Evolutionary conservation across 352 stramenopile genomes (phyloP), one percentile per base, ranked within the genome.

Genomic region (Pythium sp.): DNA sequence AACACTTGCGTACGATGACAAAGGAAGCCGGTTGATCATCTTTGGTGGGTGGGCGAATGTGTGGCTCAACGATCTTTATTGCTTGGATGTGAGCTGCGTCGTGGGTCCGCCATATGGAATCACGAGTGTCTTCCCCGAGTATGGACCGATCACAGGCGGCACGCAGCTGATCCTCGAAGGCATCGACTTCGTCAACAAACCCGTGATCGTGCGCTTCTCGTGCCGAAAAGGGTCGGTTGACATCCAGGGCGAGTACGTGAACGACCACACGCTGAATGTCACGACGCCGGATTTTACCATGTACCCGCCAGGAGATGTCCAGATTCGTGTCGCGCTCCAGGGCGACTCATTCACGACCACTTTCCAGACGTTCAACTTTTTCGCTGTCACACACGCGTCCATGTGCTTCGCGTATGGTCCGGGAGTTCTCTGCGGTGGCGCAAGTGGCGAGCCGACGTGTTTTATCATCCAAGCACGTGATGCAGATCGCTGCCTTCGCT

Each of bases 61-160:
- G 38, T 99, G 96, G 95, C 80, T 97, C 26, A 89, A 95, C 62
- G 90, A 98, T 58, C 76, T 98, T n/a, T 94, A 87, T 67, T 79
- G 86, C 11, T 93, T 98, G 34, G 93, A 98, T 55, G 96, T 99
- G 34, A 93, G 84, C 61, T 95, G 95, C 49, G 90, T 99, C 26
- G 96, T 99, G 4, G 97, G 97, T 0, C 97, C 97, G 22, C 96
- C 96, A 9, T 99, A 99, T 74, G 97, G 93, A 11, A 97, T 99
- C 71, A 95, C 90, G 9, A 73, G 77, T 14, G 84, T 99, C 24
- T 88, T 85, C 65, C 94, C 96, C 18, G 77, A 87, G 46, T 98
- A 88, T 58, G 97, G 96, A 18, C 93, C 96, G 1, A 91, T 99
- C 64, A 99, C 96, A 0, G 97, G 97, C 54, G 89, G 82, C 6